Base-by-base conservation (phyloP, 2,329 filamentous ascomycete genomes). In the Ascochyta viciae-villosae region DNA sequence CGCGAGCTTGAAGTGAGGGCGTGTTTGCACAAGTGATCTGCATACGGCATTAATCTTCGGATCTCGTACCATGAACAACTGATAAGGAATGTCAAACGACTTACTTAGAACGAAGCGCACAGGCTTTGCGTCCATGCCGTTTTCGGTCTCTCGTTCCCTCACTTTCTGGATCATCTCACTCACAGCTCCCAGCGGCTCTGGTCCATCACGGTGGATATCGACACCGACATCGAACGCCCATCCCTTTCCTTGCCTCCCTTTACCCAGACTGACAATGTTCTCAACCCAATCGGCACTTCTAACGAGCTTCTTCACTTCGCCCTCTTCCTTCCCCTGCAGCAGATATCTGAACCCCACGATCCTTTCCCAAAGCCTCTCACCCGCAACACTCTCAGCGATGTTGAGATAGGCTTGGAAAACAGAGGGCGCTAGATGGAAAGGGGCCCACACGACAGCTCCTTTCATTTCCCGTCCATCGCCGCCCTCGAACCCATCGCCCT, bases 21-120 rank as follows among this genome's bases (percentile, higher is more conserved):
- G 1, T 92, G 92, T 77, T 96, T 96, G 83, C 91, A 93, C 64
- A 96, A 84, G 77, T 97, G 92, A 75, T 96, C 90, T 93, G 61
- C 27, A 16, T n/a, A 16, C 16, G 7, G 8, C 10, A 16, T 57
- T 16, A 57, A 34, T 15, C 6, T n/a, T 24, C 3, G 4, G 15
- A n/a, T 22, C 10, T 6, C 6, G 6, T 4, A 4, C 13, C 7
- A 4, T 5, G 0, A 44, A 10, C 34, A 6, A 15, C 12, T 24
- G 6, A 3, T 3, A 4, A 22, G 31, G 4, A 29, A 13, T 16
- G 15, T 22, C 3, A 8, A 4, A 27, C 26, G n/a, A 81, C 84
- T 74, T 75, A 89, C 89, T 91, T 63, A 96, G 77, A 48, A 96
- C 81, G 67, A 93, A 85, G 0, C 80, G 83, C 31, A 89, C 63